phyloP scores from a whole-genome alignment of 306 rosid genomes.

The Macrotyloma uniflorum region DNA sequence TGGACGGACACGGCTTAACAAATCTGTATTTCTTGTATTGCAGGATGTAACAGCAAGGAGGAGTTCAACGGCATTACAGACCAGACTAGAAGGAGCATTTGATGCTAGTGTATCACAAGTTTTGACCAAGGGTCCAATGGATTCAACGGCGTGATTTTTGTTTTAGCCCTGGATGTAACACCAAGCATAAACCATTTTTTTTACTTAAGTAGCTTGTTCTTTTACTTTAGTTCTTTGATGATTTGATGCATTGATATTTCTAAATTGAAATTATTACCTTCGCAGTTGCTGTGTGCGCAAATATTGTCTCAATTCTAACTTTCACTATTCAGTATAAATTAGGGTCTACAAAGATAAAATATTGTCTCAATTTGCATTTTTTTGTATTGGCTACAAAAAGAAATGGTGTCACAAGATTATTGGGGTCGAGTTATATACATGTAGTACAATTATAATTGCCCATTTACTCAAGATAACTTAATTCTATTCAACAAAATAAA shows the following conservation, averaged over 20 bases:
- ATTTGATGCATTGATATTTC: constrained; percentile 1
- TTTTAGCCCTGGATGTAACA: neutral
- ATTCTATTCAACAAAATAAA: too few relatives aligned
- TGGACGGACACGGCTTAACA: neutral
- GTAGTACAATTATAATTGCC: neutral
- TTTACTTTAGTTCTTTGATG: neutral
- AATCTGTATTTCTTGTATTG: constrained; percentile 11
- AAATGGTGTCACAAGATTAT: neutral
- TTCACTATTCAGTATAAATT: too few relatives aligned
- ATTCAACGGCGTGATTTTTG: neutral
- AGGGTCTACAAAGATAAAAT: neutral
- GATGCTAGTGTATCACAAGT: constrained; percentile 43
- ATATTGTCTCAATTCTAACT: neutral
- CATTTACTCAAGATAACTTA: neutral
- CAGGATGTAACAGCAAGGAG: constrained; percentile 46
- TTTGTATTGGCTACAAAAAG: neutral
- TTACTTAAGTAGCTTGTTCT: neutral
- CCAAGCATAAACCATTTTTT: neutral
- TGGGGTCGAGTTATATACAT: neutral
- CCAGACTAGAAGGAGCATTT: constrained; percentile 46
- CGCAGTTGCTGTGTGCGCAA: neutral
- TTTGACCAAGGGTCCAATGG: constrained; percentile 16
- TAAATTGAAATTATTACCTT: neutral
- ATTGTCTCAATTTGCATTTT: neutral
- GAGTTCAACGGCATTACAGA: constrained; percentile 46